Evolutionary conservation across 345 rosid genomes (phyloP).

Genomic region (Populus deltoides): DNA sequence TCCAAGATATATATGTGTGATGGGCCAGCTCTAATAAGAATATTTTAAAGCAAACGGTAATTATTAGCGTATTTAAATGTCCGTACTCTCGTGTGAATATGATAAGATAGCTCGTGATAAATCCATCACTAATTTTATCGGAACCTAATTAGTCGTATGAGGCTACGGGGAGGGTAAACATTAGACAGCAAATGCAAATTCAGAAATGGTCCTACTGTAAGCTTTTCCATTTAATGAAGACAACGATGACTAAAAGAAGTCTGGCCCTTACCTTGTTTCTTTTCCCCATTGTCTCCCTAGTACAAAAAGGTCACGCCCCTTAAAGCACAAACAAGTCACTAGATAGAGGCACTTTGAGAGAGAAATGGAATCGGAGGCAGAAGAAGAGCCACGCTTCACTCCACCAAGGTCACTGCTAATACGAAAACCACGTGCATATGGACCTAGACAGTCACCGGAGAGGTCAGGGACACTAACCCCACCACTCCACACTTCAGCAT

Average conservation of each 20-base stretch:
- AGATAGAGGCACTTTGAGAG: neutral
- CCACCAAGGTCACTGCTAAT: conserved; percentile 41
- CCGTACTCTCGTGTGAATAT: too few species aligned
- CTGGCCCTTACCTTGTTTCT: neutral
- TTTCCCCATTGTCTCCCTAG: neutral
- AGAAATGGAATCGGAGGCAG: conserved; percentile 31
- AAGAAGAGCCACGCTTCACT: conserved; percentile 21
- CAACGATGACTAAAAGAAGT: neutral
- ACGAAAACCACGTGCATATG: conserved; percentile 35
- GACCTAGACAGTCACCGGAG: conserved; percentile 45
- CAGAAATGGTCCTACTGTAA: neutral
- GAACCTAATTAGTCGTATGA: neutral
- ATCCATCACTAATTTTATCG: neutral
- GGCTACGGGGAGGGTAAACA: too few species aligned
- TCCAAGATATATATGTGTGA: neutral
- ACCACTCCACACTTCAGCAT: conserved; percentile 55
- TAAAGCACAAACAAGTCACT: neutral
- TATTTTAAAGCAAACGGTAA: neutral
- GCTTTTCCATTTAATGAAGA: too few species aligned
- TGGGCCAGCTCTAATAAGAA: neutral
- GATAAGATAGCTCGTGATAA: neutral
- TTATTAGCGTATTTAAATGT: neutral
- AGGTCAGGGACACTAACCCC: conserved; percentile 56
- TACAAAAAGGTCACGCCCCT: neutral
- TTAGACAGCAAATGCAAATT: neutral